These are phyloP conservation scores for Candida glucosophila DNA, from an alignment of 1,139 yeast genomes.

Conservation along the genomic window DNA sequence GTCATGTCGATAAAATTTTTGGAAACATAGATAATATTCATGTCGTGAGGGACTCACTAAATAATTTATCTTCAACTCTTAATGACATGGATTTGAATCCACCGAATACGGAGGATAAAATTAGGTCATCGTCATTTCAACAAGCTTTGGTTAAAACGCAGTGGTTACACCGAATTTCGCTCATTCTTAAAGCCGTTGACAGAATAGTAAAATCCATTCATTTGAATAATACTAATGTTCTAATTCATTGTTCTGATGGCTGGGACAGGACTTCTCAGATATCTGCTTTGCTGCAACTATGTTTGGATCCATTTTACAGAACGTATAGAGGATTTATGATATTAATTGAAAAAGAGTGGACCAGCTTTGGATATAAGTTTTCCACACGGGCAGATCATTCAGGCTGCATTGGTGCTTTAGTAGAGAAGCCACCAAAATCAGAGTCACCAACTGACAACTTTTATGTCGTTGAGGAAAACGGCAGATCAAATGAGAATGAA, in stretches of 20 bases:
- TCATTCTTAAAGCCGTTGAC: slow-evolving; percentile 69
- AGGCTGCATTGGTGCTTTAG: slow-evolving; percentile 35
- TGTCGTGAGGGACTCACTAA: slow-evolving; percentile 82
- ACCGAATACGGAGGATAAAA: slow-evolving; percentile 18
- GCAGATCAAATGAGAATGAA: neutral
- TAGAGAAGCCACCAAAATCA: neutral
- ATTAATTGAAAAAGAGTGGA: slow-evolving; percentile 89
- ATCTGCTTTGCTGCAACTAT: slow-evolving; percentile 73
- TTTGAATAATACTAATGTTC: slow-evolving; percentile 70
- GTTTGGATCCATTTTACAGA: slow-evolving; percentile 84
- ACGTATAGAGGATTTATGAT: slow-evolving; percentile 82
- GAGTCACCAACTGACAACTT: too few species aligned
- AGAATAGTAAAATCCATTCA: slow-evolving; percentile 73
- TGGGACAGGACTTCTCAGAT: slow-evolving; percentile 97
- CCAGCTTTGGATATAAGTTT: slow-evolving; percentile 88
- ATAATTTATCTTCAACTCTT: slow-evolving; percentile 52
- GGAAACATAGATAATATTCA: slow-evolving; percentile 93
- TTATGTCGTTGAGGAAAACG: too few species aligned
- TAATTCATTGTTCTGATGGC: slow-evolving; percentile 95
- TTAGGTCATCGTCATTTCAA: slow-evolving; percentile 28
- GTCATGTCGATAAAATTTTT: slow-evolving; percentile 52
- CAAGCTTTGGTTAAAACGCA: slow-evolving; percentile 53
- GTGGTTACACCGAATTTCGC: slow-evolving; percentile 71
- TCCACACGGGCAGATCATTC: slow-evolving; percentile 76
- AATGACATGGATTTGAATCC: slow-evolving; percentile 59